Conservation (phyloP, 2,329 filamentous ascomycete species). For the Taxawa tesnikishii region DNA sequence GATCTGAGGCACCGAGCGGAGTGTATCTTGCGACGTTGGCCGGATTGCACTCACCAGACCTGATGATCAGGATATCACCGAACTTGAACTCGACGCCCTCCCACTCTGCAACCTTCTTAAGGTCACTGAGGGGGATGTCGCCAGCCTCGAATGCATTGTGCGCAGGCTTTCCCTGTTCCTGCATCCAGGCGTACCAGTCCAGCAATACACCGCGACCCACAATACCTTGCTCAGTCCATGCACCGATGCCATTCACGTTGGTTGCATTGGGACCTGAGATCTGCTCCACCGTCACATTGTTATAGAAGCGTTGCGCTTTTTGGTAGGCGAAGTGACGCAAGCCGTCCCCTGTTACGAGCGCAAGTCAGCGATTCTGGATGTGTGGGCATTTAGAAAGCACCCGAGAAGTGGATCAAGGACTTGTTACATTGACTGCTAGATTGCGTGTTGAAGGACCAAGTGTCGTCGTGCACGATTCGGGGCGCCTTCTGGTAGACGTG, state of each 20-base stretch:
- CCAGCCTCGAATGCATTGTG: conserved; percentile 23
- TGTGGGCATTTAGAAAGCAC: not conserved
- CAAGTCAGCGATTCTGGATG: not conserved
- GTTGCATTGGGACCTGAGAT: conserved; percentile 24
- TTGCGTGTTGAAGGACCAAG: conserved; percentile 47
- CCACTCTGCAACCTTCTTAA: conserved; percentile 30
- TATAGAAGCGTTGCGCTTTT: conserved; percentile 25
- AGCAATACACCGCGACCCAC: conserved; percentile 43
- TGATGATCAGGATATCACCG: conserved; percentile 41
- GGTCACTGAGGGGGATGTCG: conserved; percentile 23
- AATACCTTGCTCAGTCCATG: conserved; percentile 41
- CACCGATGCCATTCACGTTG: conserved; percentile 31
- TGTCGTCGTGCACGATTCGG: conserved; percentile 46
- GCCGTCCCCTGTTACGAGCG: conserved; percentile 32
- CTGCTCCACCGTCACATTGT: conserved; percentile 25
- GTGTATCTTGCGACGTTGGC: not conserved
- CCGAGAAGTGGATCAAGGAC: no score
- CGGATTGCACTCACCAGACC: conserved; percentile 20
- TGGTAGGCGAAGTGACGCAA: conserved; percentile 40
- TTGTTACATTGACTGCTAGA: conserved; percentile 41
- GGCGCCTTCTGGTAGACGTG: conserved; percentile 40
- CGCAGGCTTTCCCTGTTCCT: conserved; percentile 24
- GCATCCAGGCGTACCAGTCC: conserved; percentile 39
- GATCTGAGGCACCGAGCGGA: no score
- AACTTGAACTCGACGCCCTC: conserved; percentile 43